These are phyloP conservation scores for Geotrichum bryndzae DNA, from an alignment of 1,139 yeast species.

Conservation along the genomic window DNA sequence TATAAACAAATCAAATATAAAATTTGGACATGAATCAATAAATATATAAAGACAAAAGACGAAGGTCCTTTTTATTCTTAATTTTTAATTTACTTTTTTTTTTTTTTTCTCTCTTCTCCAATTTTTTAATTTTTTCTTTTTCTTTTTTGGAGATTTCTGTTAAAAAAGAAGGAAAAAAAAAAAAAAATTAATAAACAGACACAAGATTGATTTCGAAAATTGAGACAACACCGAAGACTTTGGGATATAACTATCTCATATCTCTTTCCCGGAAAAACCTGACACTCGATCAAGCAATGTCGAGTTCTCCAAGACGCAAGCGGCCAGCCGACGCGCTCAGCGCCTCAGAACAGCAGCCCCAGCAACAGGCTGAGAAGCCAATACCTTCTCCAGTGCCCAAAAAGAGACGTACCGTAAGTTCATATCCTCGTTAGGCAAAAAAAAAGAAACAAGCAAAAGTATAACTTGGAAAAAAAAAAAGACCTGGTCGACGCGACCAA, in stretches of 20 bases:
- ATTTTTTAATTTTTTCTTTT: no score
- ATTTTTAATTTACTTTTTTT: no score
- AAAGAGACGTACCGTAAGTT: neutral
- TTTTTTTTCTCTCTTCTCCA: no score
- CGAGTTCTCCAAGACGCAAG: neutral
- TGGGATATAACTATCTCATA: neutral
- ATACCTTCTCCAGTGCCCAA: neutral
- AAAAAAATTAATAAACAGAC: neutral
- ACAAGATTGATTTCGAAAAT: neutral
- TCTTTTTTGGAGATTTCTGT: neutral
- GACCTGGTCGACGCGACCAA: neutral
- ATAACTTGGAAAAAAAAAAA: no score
- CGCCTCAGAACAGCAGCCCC: neutral
- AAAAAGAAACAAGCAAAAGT: neutral
- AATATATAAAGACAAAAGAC: neutral
- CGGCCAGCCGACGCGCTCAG: neutral
- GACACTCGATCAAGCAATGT: neutral
- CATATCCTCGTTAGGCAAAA: neutral
- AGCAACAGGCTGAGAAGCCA: neutral
- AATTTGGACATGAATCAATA: neutral
- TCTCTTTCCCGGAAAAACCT: neutral
- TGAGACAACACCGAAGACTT: neutral
- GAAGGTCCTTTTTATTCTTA: neutral
- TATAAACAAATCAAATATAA: neutral
- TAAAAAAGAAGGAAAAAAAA: neutral